Evolutionary conservation across 768 basidiomycete genomes (phyloP), one percentile per base, ranked within the genome.

Genomic region (Russula virescens): DNA sequence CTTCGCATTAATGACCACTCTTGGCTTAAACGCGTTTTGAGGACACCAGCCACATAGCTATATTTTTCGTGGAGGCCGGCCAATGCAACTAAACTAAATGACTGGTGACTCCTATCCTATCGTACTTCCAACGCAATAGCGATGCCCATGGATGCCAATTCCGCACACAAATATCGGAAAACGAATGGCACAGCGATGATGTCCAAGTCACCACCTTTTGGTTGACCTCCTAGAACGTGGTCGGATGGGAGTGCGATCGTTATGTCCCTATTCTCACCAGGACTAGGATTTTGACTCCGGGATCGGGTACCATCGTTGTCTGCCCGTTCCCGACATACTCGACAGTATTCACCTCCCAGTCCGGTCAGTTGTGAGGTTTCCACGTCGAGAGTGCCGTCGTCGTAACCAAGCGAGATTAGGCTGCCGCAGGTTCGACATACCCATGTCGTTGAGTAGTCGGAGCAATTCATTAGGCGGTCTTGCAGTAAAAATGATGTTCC

Each of bases 371-470:
- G 86, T 50, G 83, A 73, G 34, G 75, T 74, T 60, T 78, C 78
- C 73, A 86, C 86, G 59, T 91, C 88, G 21, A 91, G 78, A 63
- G 79, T 83, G 71, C 87, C 79, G 72, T 97, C 92, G 65, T 98
- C 95, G 74, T 96, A 98, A 25, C 97, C 97, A 57, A 99, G 80
- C 10, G 95, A 94, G 69, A 98, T 91, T 58, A 99, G 80, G 71
- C 91, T 94, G 19, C 97, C 97, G 72, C 97, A 99, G 2, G 87
- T 89, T 57, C 97, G 83, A 75, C 97, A 99, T 13, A 98, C 95
- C 97, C 97, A 99, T 4, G 97, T 92, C 0, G 94, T 98, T 28
- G 97, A 98, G 75, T 98, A 99, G 75, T 99, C 97, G 28, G 96
- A 98, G 73, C 97, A 99, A 76, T 99, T 99, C 97, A 99, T 98